A percentile compares a stretch with the other conserved stretches of the same genome.
Evolutionary conservation across 1,284 basidiomycete species (phyloP).

Genomic region (Ustilago bromivora): DNA sequence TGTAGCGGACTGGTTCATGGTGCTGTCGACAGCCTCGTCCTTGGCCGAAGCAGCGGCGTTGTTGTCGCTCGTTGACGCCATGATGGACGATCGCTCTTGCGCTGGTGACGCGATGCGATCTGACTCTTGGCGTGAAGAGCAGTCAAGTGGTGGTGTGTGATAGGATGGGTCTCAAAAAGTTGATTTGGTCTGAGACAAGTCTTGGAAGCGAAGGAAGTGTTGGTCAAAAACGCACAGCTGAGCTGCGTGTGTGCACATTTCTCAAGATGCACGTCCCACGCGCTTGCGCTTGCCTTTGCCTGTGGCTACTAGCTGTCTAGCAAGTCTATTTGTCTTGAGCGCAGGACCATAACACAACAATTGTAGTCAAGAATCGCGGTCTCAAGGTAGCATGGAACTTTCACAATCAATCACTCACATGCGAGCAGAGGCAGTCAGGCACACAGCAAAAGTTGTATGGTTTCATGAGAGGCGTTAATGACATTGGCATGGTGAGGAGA

Average conservation of each 20-base stretch:
- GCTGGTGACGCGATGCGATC: not conserved
- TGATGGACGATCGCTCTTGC: constrained; percentile 2
- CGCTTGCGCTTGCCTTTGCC: constrained; percentile 5
- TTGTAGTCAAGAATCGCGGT: no score
- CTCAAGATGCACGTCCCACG: constrained; percentile 18
- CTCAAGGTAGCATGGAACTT: no score
- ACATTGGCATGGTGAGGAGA: not conserved
- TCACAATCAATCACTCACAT: no score
- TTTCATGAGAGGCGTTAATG: no score
- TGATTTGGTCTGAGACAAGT: not conserved
- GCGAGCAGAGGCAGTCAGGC: not conserved
- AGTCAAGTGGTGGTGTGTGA: not conserved
- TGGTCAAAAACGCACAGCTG: constrained; percentile 21
- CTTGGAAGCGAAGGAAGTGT: constrained; percentile 12
- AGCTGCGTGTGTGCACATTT: constrained; percentile 16
- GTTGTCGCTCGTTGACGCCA: constrained; percentile 21
- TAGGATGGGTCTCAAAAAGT: not conserved
- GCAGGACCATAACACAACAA: no score
- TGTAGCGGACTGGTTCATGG: not conserved
- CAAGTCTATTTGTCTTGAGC: no score
- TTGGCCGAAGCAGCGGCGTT: not conserved
- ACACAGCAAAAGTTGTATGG: no score
- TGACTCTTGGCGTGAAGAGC: not conserved
- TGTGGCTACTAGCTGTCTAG: not conserved
- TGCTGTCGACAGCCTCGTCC: constrained; percentile 10